Evolutionary conservation across 176 grass and related monocot species (phyloP).

Genomic region (Rhipidocladum racemiflorum): DNA sequence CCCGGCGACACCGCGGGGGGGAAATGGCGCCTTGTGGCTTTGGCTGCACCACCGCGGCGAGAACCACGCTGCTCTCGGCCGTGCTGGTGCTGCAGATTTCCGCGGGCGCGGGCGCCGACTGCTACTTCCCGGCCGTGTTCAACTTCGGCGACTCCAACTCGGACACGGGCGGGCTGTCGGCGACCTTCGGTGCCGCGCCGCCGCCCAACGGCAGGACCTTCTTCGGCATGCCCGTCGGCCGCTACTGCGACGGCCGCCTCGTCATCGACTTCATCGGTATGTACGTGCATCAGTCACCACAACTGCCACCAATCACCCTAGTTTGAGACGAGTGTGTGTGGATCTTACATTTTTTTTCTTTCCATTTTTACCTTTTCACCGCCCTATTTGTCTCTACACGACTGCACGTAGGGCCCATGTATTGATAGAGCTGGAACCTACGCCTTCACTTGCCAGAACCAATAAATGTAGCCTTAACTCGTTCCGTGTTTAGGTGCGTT

Average conservation of each 20-base stretch:
- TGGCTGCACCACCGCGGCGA: not conserved
- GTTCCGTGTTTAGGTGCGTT: not conserved
- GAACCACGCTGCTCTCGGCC: not conserved
- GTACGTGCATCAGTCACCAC: not conserved
- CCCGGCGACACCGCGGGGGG: not conserved
- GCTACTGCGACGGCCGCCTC: conserved; percentile 89
- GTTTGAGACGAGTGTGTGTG: not conserved
- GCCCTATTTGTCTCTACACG: not conserved
- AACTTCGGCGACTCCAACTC: conserved; percentile 94
- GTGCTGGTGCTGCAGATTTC: not conserved
- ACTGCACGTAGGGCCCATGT: conserved; percentile 11
- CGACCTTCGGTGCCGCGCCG: conserved; percentile 71
- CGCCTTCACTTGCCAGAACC: not conserved
- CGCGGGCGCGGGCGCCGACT: conserved; percentile 24
- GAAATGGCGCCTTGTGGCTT: not conserved
- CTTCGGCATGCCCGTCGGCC: conserved; percentile 70
- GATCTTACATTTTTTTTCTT: not conserved
- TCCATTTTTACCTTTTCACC: not conserved
- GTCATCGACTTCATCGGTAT: conserved; percentile 93
- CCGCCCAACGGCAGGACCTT: conserved; percentile 95
- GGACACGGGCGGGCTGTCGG: conserved; percentile 79
- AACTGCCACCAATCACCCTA: not conserved
- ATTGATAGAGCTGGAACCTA: not conserved
- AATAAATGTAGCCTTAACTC: conserved; percentile 38
- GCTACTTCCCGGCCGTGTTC: conserved; percentile 83